Evolutionary conservation across 805 yeast genomes (phyloP), one percentile per base, ranked within the genome.

Genomic region (Torulaspora franciscae): DNA sequence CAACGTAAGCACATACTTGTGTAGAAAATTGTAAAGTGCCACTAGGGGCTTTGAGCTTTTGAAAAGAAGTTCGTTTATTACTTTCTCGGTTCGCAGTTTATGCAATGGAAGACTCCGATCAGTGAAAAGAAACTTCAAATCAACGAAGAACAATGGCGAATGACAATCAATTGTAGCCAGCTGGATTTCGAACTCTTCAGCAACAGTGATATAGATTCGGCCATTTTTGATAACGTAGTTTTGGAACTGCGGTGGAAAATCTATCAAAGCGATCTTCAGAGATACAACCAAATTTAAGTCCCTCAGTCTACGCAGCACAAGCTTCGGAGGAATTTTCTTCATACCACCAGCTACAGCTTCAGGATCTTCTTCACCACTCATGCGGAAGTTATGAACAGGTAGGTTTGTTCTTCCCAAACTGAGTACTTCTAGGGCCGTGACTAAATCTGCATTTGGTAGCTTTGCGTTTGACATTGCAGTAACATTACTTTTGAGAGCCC

Each of bases 391-490:
- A 59, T 83, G 80, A 0, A 83, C 72, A 2, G 88, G 81, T 32
- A 85, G 71, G 30, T 77, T 80, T 1, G 97, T 96, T 49, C 83
- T 70, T 3, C 95, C 95, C 32, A 77, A 72, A 32, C 80, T 77
- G 43, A 90, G 70, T 0, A 93, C 96, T 59, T 91, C 95, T 53
- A 91, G 68, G 1, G 95, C 87, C 0, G 98, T 90, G 19, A 81
- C 75, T 15, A 93, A 64, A 65, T 93, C 99, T 0, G 96, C 93
- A 62, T 88, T 87, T 4, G 96, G 95, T 42, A 91, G 68, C 58
- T 95, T 90, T 0, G 99, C 98, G 24, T 89, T 85, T 1, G 88
- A 77, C 51, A 85, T 65, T n/a, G 83, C 78, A 1, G 58, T 55
- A 8, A 64, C 45, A 41, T 80, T 77, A 51, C 81, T 85, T 50